These are phyloP conservation scores for Yarrowia sp. DNA, from an alignment of 805 yeast genomes.

Conservation along the genomic window DNA sequence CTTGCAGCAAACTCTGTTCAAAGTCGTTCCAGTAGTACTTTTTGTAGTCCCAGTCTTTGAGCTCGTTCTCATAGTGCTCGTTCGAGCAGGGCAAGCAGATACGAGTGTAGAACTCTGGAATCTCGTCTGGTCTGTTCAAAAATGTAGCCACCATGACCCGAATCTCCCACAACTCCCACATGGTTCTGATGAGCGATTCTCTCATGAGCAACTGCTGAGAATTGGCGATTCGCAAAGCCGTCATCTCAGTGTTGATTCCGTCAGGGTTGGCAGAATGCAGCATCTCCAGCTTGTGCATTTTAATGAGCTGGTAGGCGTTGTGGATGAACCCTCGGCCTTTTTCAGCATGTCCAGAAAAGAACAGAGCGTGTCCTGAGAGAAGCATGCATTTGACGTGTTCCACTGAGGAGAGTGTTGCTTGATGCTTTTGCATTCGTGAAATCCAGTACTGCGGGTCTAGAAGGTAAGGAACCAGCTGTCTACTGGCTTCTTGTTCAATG, in stretches of 20 bases:
- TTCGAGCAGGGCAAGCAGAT: constrained; percentile 26
- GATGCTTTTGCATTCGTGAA: constrained; percentile 26
- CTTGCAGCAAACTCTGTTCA: constrained; percentile 21
- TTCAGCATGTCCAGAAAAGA: constrained; percentile 24
- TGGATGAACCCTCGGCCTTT: constrained; percentile 20
- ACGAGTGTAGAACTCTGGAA: constrained; percentile 18
- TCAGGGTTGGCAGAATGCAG: constrained; percentile 26
- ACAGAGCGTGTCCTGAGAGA: constrained; percentile 23
- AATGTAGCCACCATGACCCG: constrained; percentile 25
- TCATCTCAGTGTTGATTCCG: constrained; percentile 20
- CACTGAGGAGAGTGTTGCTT: constrained; percentile 6
- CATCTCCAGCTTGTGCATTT: constrained; percentile 26
- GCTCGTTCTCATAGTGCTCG: constrained; percentile 21
- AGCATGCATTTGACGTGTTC: constrained; percentile 25
- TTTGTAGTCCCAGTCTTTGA: constrained; percentile 28
- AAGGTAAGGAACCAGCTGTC: constrained; percentile 23
- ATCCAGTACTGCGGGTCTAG: constrained; percentile 28
- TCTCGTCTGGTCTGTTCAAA: not conserved
- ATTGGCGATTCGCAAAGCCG: constrained; percentile 20
- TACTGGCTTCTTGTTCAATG: constrained; percentile 20
- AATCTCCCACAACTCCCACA: constrained; percentile 29
- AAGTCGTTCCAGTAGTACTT: constrained; percentile 27
- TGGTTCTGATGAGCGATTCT: constrained; percentile 26
- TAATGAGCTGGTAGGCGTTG: constrained; percentile 21
- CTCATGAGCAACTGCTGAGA: constrained; percentile 25